A percentile compares a stretch with the other conserved stretches of the same genome.
These are phyloP conservation scores for Lactarius sp. DNA, from an alignment of 768 basidiomycete genomes.

Conservation along the genomic window DNA sequence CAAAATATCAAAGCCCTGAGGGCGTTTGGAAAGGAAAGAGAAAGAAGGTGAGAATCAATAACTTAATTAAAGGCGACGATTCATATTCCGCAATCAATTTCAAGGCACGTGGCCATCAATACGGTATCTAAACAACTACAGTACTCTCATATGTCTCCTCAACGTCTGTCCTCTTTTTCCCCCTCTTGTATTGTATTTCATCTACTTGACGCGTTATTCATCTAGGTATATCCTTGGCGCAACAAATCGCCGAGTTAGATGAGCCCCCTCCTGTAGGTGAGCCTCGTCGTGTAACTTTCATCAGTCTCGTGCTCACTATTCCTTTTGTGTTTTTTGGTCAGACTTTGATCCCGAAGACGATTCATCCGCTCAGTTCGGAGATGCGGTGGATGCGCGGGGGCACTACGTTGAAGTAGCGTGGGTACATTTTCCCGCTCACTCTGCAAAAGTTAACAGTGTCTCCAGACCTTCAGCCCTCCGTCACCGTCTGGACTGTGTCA, in stretches of 20 bases:
- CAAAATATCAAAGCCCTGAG: conserved; percentile 20
- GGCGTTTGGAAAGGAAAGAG: conserved; percentile 19
- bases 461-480: conserved; percentile 65
- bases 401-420: conserved; percentile 89
- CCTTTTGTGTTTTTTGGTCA: conserved; percentile 23
- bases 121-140: conserved; percentile 13
- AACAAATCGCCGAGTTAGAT: conserved; percentile 80
- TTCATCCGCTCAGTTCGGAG: conserved; percentile 29
- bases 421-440: conserved; percentile 27
- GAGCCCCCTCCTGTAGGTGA: conserved; percentile 64
- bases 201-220: neutral
- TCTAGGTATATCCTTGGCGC: conserved; percentile 55
- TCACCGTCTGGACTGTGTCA: conserved; percentile 55
- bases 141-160: conserved; percentile 13
- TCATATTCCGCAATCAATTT: neutral
- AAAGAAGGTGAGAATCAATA: neutral
- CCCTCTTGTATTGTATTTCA: conserved; percentile 11
- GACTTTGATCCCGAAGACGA: conserved; percentile 42
- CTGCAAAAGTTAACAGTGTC: neutral
- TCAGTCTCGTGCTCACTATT: conserved; percentile 15
- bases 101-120: conserved; percentile 17
- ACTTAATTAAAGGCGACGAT: neutral
- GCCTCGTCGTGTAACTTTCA: conserved; percentile 25
- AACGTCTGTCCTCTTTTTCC: conserved; percentile 25
- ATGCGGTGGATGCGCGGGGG: conserved; percentile 44